Conservation (phyloP, 331 rosid species). For the Cydonia oblonga region DNA sequence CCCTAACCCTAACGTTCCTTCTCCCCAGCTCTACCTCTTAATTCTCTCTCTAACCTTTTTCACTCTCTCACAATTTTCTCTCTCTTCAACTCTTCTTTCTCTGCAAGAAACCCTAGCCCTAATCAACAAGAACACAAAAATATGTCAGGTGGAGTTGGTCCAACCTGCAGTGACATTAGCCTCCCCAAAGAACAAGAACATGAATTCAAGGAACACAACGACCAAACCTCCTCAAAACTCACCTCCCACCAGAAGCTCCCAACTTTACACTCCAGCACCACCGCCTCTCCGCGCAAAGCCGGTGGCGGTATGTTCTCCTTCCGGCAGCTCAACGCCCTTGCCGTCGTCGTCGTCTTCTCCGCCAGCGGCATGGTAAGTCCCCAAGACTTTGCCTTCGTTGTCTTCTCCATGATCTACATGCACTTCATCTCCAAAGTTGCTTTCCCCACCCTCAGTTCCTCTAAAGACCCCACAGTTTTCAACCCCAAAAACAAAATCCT, state of each 20-base stretch:
- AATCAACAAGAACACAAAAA: not conserved
- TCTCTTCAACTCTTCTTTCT: not conserved
- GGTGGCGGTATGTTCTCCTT: conserved; percentile 29
- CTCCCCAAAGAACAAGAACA: conserved; percentile 43
- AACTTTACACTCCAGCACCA: not conserved
- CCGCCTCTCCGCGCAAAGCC: conserved; percentile 7
- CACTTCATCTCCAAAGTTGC: conserved; percentile 45
- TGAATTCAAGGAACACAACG: conserved; percentile 8
- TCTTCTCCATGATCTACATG: conserved; percentile 43
- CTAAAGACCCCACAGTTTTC: conserved; percentile 27
- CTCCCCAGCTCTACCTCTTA: not conserved
- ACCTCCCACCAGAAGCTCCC: not conserved
- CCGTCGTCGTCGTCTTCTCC: conserved; percentile 37
- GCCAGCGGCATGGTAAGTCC: conserved; percentile 64
- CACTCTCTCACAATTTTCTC: not conserved
- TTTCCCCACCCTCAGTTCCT: conserved; percentile 34
- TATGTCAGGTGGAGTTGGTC: conserved; percentile 89
- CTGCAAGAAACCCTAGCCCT: not conserved
- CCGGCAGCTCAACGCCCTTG: conserved; percentile 50
- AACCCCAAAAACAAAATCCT: conserved; percentile 31
- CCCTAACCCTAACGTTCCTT: not conserved
- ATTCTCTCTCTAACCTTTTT: not conserved
- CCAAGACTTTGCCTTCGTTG: conserved; percentile 45
- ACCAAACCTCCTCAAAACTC: conserved; percentile 2
- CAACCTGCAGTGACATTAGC: conserved; percentile 42